Conservation (phyloP, 139 green algal species). For the Penium margaritaceum region DNA sequence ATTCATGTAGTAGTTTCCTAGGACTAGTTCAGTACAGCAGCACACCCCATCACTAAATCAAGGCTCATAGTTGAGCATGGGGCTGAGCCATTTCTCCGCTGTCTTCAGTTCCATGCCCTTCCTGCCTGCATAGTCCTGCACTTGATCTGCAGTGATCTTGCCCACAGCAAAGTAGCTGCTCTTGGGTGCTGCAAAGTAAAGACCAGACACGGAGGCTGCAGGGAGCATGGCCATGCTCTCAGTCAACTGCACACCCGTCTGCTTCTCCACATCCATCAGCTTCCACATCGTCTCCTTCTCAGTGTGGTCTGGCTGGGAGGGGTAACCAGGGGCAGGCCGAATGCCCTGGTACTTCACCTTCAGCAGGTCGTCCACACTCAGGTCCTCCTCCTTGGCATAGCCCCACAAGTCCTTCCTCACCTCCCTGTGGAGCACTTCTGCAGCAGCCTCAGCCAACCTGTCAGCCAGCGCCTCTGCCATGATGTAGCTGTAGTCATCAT, state of each 20-base stretch:
- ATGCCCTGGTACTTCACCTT: constrained; percentile 99
- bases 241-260: constrained; percentile 78
- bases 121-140: constrained; percentile 75
- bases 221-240: constrained; percentile 92
- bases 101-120: constrained; percentile 80
- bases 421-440: constrained; percentile 84
- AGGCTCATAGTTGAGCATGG: constrained; percentile 85
- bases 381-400: constrained; percentile 80
- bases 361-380: constrained; percentile 84
- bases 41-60: too few species aligned
- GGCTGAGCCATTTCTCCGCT: constrained; percentile 73
- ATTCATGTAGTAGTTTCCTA: too few species aligned
- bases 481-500: constrained; percentile 75
- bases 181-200: constrained; percentile 79
- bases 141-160: constrained; percentile 88
- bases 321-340: constrained; percentile 88
- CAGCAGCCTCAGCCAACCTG: constrained; percentile 87
- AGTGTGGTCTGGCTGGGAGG: constrained; percentile 93
- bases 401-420: constrained; percentile 82
- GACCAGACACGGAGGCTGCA: constrained; percentile 79
- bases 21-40: too few species aligned
- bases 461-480: constrained; percentile 94
- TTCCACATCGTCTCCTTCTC: constrained; percentile 94
- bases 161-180: constrained; percentile 92
- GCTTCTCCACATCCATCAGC: constrained; percentile 69